phyloP scores from a whole-genome alignment of 331 rosid genomes.

The Malus hybrid region DNA sequence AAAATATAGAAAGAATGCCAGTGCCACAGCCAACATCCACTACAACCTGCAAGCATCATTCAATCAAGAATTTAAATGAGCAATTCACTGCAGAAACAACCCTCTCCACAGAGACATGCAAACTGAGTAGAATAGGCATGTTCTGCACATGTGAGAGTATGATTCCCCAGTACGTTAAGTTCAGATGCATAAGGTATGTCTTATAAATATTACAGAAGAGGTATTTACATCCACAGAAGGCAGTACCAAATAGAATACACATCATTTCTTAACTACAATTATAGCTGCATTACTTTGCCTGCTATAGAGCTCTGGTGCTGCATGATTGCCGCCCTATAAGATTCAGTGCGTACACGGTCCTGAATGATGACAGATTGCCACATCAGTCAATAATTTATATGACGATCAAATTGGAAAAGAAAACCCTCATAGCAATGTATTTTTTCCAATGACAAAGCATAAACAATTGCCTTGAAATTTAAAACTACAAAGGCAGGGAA shows the following conservation, averaged over 20 bases:
- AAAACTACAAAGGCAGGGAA: background rate
- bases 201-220: background rate
- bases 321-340: constrained; percentile 79
- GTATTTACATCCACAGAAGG: background rate
- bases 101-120: background rate
- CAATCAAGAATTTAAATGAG: constrained; percentile 9
- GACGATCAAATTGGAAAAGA: background rate
- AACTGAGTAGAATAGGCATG: constrained; percentile 1
- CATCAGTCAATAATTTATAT: background rate
- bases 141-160: background rate
- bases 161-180: background rate
- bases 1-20: constrained; percentile 91
- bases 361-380: constrained; percentile 16
- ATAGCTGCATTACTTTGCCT: constrained; percentile 59
- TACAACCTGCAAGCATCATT: constrained; percentile 64
- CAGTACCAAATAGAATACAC: background rate
- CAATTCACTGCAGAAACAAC: background rate
- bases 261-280: background rate
- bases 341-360: constrained; percentile 90
- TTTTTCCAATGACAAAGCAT: background rate
- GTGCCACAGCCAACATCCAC: constrained; percentile 99
- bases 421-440: background rate
- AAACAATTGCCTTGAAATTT: background rate
- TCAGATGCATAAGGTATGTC: background rate
- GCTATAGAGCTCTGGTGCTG: constrained; percentile 71